Conservation (phyloP, 805 yeast species). For the Candida khao-thaluensis region DNA sequence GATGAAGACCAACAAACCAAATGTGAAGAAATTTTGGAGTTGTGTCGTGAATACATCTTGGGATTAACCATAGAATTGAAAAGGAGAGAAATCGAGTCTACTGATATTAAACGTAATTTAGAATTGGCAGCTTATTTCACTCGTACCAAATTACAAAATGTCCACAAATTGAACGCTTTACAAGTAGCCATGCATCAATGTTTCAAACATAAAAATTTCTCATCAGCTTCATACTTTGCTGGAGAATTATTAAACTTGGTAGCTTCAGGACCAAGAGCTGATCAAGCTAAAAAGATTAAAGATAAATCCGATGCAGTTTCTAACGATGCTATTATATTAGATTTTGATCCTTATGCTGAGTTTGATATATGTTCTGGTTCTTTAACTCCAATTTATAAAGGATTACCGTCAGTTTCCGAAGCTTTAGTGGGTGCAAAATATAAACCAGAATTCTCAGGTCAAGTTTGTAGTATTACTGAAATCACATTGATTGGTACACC, state of each 20-base stretch:
- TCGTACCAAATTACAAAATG: slow-evolving; percentile 72
- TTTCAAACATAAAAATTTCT: slow-evolving; percentile 82
- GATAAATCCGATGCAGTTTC: slow-evolving; percentile 76
- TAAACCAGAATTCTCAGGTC: slow-evolving; percentile 73
- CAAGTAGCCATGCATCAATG: slow-evolving; percentile 95
- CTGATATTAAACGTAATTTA: slow-evolving; percentile 76
- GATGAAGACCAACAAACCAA: slow-evolving; percentile 73
- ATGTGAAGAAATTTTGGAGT: slow-evolving; percentile 65
- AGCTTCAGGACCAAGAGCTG: slow-evolving; percentile 76
- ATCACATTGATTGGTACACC: slow-evolving; percentile 86
- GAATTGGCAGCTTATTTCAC: slow-evolving; percentile 97
- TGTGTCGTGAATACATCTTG: slow-evolving; percentile 86
- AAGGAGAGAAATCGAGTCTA: slow-evolving; percentile 77
- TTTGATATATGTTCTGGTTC: slow-evolving; percentile 88
- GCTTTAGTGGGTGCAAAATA: slow-evolving; percentile 90
- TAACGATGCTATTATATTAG: slow-evolving; percentile 83
- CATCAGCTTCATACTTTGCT: slow-evolving; percentile 89
- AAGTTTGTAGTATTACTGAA: slow-evolving; percentile 69
- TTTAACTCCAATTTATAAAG: slow-evolving; percentile 84
- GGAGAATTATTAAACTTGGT: slow-evolving; percentile 71
- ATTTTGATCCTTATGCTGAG: slow-evolving; percentile 89
- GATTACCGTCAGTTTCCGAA: slow-evolving; percentile 66
- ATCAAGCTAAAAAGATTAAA: slow-evolving; percentile 82
- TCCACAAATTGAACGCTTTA: slow-evolving; percentile 82
- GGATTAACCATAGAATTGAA: slow-evolving; percentile 89